Conservation (phyloP, 805 yeast species). For the Lipomyces orientalis region DNA sequence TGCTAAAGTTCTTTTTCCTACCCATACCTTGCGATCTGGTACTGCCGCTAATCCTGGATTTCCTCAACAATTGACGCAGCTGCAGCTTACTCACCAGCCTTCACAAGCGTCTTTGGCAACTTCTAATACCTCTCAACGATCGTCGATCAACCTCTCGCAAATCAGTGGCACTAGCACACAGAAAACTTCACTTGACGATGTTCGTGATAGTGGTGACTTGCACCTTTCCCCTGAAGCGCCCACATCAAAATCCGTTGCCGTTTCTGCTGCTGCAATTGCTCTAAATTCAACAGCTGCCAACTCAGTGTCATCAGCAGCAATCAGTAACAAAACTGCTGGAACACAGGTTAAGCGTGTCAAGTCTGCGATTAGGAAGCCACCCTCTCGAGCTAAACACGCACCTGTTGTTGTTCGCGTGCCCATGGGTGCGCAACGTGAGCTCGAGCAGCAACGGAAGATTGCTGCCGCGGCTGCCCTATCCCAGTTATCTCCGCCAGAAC, state of each 20-base stretch:
- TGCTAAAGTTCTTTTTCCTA: constrained; percentile 27
- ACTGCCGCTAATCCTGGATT: neutral
- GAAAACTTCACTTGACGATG: constrained; percentile 18
- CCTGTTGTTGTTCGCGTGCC: constrained; percentile 41
- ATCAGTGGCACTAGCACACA: constrained; percentile 7
- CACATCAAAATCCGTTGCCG: constrained; percentile 2
- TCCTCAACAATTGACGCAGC: neutral
- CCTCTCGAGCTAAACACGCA: constrained; percentile 32
- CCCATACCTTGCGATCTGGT: constrained; percentile 1
- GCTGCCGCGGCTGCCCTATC: constrained; percentile 24
- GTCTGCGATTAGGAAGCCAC: constrained; percentile 31
- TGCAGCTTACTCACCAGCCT: neutral
- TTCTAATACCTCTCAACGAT: constrained; percentile 5
- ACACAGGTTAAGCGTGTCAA: constrained; percentile 25
- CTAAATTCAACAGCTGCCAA: neutral
- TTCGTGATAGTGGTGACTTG: constrained; percentile 21
- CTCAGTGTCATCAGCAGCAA: neutral
- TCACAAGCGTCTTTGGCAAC: constrained; percentile 1
- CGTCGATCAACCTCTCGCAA: constrained; percentile 1
- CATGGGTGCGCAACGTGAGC: constrained; percentile 39
- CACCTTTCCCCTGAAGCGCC: constrained; percentile 22
- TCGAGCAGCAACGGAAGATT: constrained; percentile 39
- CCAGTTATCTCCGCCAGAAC: constrained; percentile 1
- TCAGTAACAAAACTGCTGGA: neutral
- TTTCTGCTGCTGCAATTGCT: constrained; percentile 14